These are phyloP conservation scores for Neonectria neomacrospora DNA, from an alignment of 2,329 filamentous ascomycete species.

Conservation along the genomic window DNA sequence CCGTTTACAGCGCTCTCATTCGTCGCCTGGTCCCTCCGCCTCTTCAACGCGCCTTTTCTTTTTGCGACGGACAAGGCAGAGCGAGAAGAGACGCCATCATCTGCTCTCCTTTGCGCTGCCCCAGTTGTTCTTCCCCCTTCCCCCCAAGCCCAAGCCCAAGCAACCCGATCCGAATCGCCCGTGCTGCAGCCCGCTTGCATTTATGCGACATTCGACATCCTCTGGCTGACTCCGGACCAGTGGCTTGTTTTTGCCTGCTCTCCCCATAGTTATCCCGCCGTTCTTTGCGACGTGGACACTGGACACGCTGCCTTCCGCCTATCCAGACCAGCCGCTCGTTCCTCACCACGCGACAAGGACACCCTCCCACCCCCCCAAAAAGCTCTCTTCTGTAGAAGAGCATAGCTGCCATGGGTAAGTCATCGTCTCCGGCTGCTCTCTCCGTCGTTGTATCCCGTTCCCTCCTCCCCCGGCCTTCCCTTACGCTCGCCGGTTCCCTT, in stretches of 20 bases:
- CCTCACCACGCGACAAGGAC: slow-evolving; percentile 44
- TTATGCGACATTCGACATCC: slow-evolving; percentile 47
- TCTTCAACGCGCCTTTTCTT: slow-evolving; percentile 46
- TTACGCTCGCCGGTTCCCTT: slow-evolving; percentile 5
- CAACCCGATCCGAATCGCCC: slow-evolving; percentile 41
- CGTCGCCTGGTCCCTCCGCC: slow-evolving; percentile 40
- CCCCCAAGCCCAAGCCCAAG: slow-evolving; percentile 30
- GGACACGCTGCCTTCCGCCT: slow-evolving; percentile 36
- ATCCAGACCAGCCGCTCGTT: slow-evolving; percentile 43
- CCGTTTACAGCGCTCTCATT: slow-evolving; percentile 33
- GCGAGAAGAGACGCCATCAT: slow-evolving; percentile 34
- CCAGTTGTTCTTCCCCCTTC: slow-evolving; percentile 27
- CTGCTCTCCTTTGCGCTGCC: slow-evolving; percentile 23
- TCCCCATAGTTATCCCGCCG: slow-evolving; percentile 41
- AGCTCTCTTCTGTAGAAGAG: slow-evolving; percentile 38
- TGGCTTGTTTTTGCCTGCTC: slow-evolving; percentile 45
- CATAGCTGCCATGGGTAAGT: slow-evolving; percentile 46
- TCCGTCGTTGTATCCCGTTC: slow-evolving; percentile 6
- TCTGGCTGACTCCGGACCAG: slow-evolving; percentile 46
- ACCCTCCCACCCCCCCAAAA: slow-evolving; percentile 41
- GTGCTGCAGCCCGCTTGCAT: slow-evolving; percentile 48
- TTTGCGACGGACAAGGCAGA: slow-evolving; percentile 38
- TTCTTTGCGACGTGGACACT: slow-evolving; percentile 41
- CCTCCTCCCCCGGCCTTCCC: background rate
- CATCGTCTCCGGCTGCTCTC: slow-evolving; percentile 35